phyloP scores from a whole-genome alignment of 495 filamentous ascomycete species.

The Tirmania nivea region DNA sequence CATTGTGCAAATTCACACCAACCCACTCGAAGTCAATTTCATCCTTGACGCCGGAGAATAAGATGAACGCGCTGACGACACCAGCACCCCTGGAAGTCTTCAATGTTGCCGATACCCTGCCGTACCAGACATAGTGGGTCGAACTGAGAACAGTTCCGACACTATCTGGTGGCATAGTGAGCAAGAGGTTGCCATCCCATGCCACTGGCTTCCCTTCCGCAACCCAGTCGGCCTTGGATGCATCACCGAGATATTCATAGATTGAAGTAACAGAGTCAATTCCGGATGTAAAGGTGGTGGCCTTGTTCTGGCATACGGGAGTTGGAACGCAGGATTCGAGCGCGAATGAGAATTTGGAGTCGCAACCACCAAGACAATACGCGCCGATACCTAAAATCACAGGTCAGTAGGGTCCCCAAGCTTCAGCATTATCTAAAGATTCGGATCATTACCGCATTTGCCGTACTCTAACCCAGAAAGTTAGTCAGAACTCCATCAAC shows the following conservation, averaged over 20 bases:
- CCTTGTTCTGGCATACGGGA: slow-evolving; percentile 55
- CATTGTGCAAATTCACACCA: slow-evolving; percentile 50
- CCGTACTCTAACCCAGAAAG: slow-evolving; percentile 49
- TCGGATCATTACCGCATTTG: slow-evolving; percentile 34
- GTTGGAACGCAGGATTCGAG: slow-evolving; percentile 72
- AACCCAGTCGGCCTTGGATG: slow-evolving; percentile 63
- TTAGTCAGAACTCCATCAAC: slow-evolving; percentile 2
- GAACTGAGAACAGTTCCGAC: slow-evolving; percentile 74
- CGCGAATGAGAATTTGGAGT: slow-evolving; percentile 56
- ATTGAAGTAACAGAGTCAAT: slow-evolving; percentile 47
- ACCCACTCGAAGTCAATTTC: slow-evolving; percentile 96
- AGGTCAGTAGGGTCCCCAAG: background rate
- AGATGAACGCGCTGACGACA: slow-evolving; percentile 89
- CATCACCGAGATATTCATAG: slow-evolving; percentile 64
- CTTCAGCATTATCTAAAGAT: background rate
- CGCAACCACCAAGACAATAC: slow-evolving; percentile 90
- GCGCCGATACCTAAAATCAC: slow-evolving; percentile 47
- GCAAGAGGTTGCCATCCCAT: slow-evolving; percentile 40
- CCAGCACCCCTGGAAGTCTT: slow-evolving; percentile 69
- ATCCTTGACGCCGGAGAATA: slow-evolving; percentile 85
- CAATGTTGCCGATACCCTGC: slow-evolving; percentile 64
- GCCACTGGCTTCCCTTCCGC: slow-evolving; percentile 49
- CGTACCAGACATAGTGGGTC: slow-evolving; percentile 91
- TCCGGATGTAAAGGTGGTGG: slow-evolving; percentile 42
- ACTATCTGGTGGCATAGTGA: slow-evolving; percentile 69